Evolutionary conservation across 2,329 filamentous ascomycete species (phyloP).

Genomic region (Trichoderma endophyticum): DNA sequence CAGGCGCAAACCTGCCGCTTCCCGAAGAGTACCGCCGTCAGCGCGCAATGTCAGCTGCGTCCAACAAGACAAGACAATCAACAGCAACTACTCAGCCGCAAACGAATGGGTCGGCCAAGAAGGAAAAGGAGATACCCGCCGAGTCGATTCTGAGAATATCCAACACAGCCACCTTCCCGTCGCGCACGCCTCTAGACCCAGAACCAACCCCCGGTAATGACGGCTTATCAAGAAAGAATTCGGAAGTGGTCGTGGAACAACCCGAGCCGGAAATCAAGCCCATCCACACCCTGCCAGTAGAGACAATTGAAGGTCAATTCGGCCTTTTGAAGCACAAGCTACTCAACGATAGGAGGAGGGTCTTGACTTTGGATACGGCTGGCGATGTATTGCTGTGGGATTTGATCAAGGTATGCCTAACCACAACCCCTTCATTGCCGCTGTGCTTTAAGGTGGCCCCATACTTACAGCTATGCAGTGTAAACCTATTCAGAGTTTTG

Average conservation of each 20-base stretch:
- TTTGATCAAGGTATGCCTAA: constrained; percentile 66
- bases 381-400: constrained; percentile 96
- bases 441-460: no score
- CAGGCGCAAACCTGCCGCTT: constrained; percentile 65
- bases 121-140: constrained; percentile 70
- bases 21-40: constrained; percentile 52
- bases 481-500: constrained; percentile 83
- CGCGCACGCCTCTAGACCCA: constrained; percentile 49
- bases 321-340: constrained; percentile 91
- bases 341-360: constrained; percentile 84
- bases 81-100: constrained; percentile 30
- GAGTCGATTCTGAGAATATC: constrained; percentile 79
- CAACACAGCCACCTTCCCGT: constrained; percentile 75
- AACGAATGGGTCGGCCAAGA: constrained; percentile 42
- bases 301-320: constrained; percentile 91
- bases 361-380: constrained; percentile 88
- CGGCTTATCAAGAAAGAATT: constrained; percentile 38
- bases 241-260: constrained; percentile 31
- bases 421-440: background rate
- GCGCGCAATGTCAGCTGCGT: constrained; percentile 45
- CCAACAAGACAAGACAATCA: constrained; percentile 34
- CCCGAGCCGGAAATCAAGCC: constrained; percentile 48
- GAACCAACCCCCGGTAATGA: constrained; percentile 54
- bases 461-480: constrained; percentile 54
- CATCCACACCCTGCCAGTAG: constrained; percentile 65